Evolutionary conservation across 2,329 filamentous ascomycete genomes (phyloP).

Genomic region (Penicillium crustosum): DNA sequence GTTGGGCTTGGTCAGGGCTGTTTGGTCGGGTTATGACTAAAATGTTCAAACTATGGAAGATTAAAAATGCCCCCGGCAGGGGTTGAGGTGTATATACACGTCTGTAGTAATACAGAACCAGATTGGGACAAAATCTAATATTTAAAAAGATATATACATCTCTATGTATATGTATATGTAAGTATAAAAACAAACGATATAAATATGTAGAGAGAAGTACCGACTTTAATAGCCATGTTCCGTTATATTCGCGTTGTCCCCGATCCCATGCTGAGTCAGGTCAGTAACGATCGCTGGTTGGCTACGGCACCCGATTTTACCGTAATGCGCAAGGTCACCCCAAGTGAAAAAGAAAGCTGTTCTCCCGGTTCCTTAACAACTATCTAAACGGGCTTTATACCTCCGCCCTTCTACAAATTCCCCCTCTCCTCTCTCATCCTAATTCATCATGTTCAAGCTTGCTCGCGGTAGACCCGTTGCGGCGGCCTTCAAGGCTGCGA

Average conservation of each 20-base stretch:
- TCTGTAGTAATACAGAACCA: neutral
- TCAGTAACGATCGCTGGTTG: slow-evolving; percentile 29
- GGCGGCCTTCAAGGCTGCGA: slow-evolving; percentile 74
- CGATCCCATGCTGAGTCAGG: slow-evolving; percentile 29
- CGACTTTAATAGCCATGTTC: slow-evolving; percentile 18
- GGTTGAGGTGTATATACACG: neutral
- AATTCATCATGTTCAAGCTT: slow-evolving; percentile 77
- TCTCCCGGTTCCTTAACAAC: slow-evolving; percentile 23
- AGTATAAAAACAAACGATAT: neutral
- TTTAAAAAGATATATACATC: neutral
- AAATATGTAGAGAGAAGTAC: neutral
- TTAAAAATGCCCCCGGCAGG: slow-evolving; percentile 16
- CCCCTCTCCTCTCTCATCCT: slow-evolving; percentile 11
- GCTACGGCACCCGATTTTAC: slow-evolving; percentile 29
- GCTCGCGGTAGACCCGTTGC: slow-evolving; percentile 78
- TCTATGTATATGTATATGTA: neutral
- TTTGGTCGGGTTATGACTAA: slow-evolving; percentile 48
- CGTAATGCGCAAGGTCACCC: slow-evolving; percentile 29
- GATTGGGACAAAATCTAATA: neutral
- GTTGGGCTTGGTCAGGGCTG: slow-evolving; percentile 45
- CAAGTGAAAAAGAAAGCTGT: slow-evolving; percentile 39
- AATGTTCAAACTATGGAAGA: slow-evolving; percentile 53
- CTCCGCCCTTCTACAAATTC: slow-evolving; percentile 11
- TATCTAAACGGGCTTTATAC: slow-evolving; percentile 13
- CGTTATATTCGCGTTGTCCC: slow-evolving; percentile 35